Conservation (phyloP, 2,329 filamentous ascomycete species). For the Diaporthe ilicicola region DNA sequence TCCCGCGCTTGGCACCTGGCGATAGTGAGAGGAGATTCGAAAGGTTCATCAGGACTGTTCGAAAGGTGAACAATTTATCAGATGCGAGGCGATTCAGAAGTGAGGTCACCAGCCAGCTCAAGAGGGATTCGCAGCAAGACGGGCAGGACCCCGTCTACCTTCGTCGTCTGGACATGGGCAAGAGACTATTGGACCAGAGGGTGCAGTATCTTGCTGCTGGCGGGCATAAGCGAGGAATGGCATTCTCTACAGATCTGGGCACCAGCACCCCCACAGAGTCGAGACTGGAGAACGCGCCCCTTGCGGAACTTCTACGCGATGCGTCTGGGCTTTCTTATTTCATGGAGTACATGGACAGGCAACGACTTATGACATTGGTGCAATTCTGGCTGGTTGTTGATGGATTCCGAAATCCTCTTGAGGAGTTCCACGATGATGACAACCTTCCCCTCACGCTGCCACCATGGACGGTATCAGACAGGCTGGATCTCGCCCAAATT, state of each 20-base stretch:
- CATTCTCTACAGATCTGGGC: slow-evolving; percentile 37
- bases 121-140: slow-evolving; percentile 81
- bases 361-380: slow-evolving; percentile 84
- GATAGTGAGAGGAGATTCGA: slow-evolving; percentile 95
- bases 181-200: slow-evolving; percentile 87
- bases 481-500: slow-evolving; percentile 89
- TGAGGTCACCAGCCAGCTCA: slow-evolving; percentile 90
- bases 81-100: slow-evolving; percentile 93
- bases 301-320: slow-evolving; percentile 88
- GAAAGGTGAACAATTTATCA: slow-evolving; percentile 88
- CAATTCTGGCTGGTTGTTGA: slow-evolving; percentile 99
- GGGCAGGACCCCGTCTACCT: slow-evolving; percentile 87
- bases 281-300: slow-evolving; percentile 75
- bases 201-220: slow-evolving; percentile 82
- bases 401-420: slow-evolving; percentile 91
- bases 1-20: slow-evolving; percentile 80
- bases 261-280: slow-evolving; percentile 56
- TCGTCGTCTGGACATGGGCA: slow-evolving; percentile 89
- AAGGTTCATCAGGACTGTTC: slow-evolving; percentile 88
- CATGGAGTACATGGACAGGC: slow-evolving; percentile 99
- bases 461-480: slow-evolving; percentile 84
- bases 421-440: slow-evolving; percentile 80
- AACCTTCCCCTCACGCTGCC: slow-evolving; percentile 67
- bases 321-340: slow-evolving; percentile 94
- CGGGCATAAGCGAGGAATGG: slow-evolving; percentile 56